Evolutionary conservation across 352 stramenopile species (phyloP), one percentile per base, ranked within the genome.

Genomic region (Hyaloperonospora arabidopsidis): DNA sequence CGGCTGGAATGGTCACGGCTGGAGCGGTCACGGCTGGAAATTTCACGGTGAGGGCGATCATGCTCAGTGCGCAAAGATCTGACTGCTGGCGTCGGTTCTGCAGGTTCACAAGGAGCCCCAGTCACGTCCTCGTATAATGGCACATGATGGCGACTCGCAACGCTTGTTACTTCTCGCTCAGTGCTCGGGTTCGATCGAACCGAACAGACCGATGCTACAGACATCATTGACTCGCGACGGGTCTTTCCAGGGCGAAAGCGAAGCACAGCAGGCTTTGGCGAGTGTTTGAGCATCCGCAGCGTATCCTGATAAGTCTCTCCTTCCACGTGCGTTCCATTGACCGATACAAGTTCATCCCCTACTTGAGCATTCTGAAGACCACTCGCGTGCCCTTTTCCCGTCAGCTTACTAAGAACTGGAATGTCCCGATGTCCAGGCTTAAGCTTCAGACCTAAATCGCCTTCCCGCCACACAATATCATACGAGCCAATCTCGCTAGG

Each of bases 391-490:
- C 84, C 84, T 54, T 90, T 90, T 47, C 84, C 84, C 23, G 81
- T 94, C 28, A 92, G 68, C 39, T 89, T 88, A 53, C 79, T 90
- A 6, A 94, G 70, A 38, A 94, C 78, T 0, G 84, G 84, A 13
- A 92, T 67, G 53, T 94, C 82, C 11, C 73, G 67, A 22, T 74
- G 68, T 34, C 79, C 84, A 7, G 84, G 84, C 57, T 94, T 94
- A 15, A 94, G 73, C 61, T 92, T 94, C 21, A 94, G 71, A 2
- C 84, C 84, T 18, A 92, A 52, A 50, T 94, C 82, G 15, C 84
- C 84, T 62, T 94, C 84, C 17, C 84, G 74, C 84, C 84, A 94
- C 43, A 94, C 84, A 52, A 94, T 89, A 57, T 94, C 79, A 67
- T 94, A 94, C 23, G 81, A 74, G 40, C 72, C 77, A 41, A 78